Base-by-base conservation (phyloP, 805 yeast species). In the Sugiyamaella americana region DNA sequence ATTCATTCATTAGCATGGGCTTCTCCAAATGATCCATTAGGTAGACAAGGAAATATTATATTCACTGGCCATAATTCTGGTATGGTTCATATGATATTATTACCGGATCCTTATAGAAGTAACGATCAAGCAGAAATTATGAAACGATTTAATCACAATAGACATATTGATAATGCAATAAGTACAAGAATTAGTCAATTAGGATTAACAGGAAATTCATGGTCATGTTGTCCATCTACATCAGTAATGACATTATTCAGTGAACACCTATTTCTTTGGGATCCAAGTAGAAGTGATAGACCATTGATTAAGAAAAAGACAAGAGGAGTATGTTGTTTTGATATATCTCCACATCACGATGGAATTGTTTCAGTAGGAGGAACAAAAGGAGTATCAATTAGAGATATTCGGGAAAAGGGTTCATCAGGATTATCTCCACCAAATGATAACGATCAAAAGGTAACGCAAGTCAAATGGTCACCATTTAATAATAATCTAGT, bases 21-120 rank as follows among this genome's bases (percentile, higher is more conserved):
- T 2, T 59, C 70, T 1, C 63, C 71, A 49, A 17, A 48, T 17
- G 57, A 61, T 6, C 47, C 51, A 13, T 54, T 61, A 29, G 69
- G 69, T 26, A 48, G 53, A n/a, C 55, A 72, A 46, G 78, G 80
- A 66, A 70, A 68, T 70, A 69, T 73, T 8, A 55, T 69, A 1
- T 66, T 69, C 3, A 74, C 94, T 0, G 96, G 95, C 8, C 93
- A 87, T 60, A 75, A 73, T 43, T 76, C 78, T 49, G 96, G 96
- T 1, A 67, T 75, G 46, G 86, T 80, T 0, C 86, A 89, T 62
- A 62, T 88, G 49, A 77, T 86, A n/a, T 69, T 82, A 16, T 71
- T 87, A 5, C 93, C 95, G 1, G 75, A 72, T 40, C 65, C 76
- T 0, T 60, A 66, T 21, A 58, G 68, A 5, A 68, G 66, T 3